These are phyloP conservation scores for Penicillium sclerotiorum DNA, from an alignment of 2,329 filamentous ascomycete genomes.

Conservation along the genomic window DNA sequence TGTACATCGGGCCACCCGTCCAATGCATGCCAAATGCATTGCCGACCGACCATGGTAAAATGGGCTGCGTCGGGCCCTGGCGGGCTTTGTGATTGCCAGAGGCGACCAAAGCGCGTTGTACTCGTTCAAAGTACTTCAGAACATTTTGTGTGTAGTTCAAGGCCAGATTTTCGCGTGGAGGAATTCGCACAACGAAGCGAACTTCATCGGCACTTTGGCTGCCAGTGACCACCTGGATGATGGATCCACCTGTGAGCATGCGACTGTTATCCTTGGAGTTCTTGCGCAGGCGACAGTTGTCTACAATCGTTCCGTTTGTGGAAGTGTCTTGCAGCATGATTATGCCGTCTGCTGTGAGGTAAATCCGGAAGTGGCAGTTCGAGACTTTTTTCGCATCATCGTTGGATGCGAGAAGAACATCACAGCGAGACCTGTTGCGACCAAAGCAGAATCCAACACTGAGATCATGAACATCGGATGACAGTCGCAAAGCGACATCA, in stretches of 20 bases:
- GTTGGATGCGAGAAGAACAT: slow-evolving; percentile 69
- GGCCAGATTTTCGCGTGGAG: slow-evolving; percentile 70
- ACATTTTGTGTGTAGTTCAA: slow-evolving; percentile 70
- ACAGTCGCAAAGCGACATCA: slow-evolving; percentile 80
- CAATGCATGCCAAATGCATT: slow-evolving; percentile 68
- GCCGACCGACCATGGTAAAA: slow-evolving; percentile 37
- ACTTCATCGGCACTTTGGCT: slow-evolving; percentile 62
- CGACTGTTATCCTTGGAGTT: slow-evolving; percentile 53
- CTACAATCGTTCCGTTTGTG: slow-evolving; percentile 93
- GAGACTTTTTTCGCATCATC: slow-evolving; percentile 76
- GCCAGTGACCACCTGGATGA: slow-evolving; percentile 67
- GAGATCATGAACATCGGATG: slow-evolving; percentile 69
- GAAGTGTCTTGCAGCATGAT: slow-evolving; percentile 93
- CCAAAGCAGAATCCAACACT: slow-evolving; percentile 82
- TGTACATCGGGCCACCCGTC: slow-evolving; percentile 83
- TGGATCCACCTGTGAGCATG: slow-evolving; percentile 71
- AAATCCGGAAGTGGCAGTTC: slow-evolving; percentile 95
- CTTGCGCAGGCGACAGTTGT: slow-evolving; percentile 67
- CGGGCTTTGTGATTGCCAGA: slow-evolving; percentile 25
- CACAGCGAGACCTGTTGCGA: slow-evolving; percentile 70
- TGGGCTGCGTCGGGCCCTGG: slow-evolving; percentile 27
- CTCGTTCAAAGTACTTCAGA: slow-evolving; percentile 61
- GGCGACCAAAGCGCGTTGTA: slow-evolving; percentile 29
- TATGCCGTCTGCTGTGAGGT: slow-evolving; percentile 79
- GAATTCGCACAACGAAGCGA: slow-evolving; percentile 83